Conservation (phyloP, 768 basidiomycete genomes). For the Krasilnikovozyma curviuscula region DNA sequence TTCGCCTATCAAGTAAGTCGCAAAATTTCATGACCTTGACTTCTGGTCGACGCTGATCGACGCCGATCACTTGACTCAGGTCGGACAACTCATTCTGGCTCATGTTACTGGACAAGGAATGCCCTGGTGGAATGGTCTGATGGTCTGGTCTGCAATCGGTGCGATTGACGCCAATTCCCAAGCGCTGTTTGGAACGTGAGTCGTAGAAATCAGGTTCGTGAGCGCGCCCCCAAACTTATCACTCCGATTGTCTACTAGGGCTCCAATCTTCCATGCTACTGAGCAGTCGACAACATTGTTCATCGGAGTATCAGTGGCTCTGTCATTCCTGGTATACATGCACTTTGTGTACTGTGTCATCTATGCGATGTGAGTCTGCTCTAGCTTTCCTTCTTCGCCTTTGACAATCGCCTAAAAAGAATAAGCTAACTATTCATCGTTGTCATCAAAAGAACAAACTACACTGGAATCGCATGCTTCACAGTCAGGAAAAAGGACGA, state of each 20-base stretch:
- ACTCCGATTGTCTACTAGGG: background rate
- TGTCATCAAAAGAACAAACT: constrained; percentile 56
- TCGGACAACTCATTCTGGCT: constrained; percentile 77
- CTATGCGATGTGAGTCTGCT: constrained; percentile 5
- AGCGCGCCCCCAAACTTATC: background rate
- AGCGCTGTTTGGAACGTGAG: constrained; percentile 45
- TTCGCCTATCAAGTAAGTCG: constrained; percentile 11
- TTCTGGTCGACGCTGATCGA: background rate
- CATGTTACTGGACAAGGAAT: constrained; percentile 71
- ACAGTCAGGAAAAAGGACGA: constrained; percentile 67
- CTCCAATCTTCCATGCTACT: constrained; percentile 39
- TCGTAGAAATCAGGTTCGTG: constrained; percentile 10
- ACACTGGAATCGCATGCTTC: constrained; percentile 86
- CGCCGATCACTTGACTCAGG: constrained; percentile 29
- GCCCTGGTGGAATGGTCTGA: constrained; percentile 72
- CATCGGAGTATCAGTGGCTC: constrained; percentile 46
- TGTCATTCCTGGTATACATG: constrained; percentile 30
- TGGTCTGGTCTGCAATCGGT: constrained; percentile 58
- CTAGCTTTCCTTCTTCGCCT: background rate
- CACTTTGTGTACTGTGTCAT: constrained; percentile 10
- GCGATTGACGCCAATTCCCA: constrained; percentile 69
- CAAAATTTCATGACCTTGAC: background rate
- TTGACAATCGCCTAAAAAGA: background rate
- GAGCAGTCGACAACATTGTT: constrained; percentile 44
- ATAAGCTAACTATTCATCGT: background rate